These are phyloP conservation scores for Barnettozyma sp. DNA, from an alignment of 805 yeast species.

Conservation along the genomic window DNA sequence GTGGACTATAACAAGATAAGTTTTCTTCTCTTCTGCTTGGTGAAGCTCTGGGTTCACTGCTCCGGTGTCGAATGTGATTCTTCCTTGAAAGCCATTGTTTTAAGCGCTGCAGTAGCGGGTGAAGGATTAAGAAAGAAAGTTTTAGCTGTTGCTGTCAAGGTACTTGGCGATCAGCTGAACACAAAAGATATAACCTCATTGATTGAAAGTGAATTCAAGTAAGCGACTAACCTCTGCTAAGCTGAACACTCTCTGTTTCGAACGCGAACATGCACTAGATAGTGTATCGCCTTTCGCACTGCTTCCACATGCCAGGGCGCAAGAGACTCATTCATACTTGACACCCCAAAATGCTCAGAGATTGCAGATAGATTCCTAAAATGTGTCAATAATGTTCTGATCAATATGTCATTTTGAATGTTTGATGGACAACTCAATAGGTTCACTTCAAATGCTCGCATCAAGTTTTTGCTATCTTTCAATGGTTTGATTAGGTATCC, in stretches of 20 bases:
- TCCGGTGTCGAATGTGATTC: constrained; percentile 1
- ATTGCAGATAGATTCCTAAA: constrained; percentile 47
- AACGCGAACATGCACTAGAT: constrained; percentile 52
- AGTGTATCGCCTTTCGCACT: constrained; percentile 54
- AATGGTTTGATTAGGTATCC: constrained; percentile 54
- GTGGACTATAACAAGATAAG: constrained; percentile 14
- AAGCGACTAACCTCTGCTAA: neutral
- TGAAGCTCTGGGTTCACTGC: constrained; percentile 15
- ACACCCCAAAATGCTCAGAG: constrained; percentile 32
- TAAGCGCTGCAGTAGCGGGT: constrained; percentile 12
- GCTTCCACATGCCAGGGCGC: constrained; percentile 73
- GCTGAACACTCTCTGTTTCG: constrained; percentile 12
- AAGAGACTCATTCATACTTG: constrained; percentile 31
- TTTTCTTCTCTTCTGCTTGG: constrained; percentile 8
- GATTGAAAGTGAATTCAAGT: neutral
- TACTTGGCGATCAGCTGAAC: too few relatives aligned
- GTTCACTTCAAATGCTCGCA: constrained; percentile 51
- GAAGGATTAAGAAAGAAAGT: constrained; percentile 6
- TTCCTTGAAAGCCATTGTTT: neutral
- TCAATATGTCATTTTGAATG: constrained; percentile 46
- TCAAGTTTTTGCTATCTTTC: constrained; percentile 21
- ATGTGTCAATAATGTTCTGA: constrained; percentile 52
- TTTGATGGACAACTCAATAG: constrained; percentile 68
- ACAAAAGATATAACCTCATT: neutral
- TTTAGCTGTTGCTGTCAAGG: too few relatives aligned